These are phyloP conservation scores for Nicotiana paniculata DNA, from an alignment of 257 asterid species.

Conservation along the genomic window DNA sequence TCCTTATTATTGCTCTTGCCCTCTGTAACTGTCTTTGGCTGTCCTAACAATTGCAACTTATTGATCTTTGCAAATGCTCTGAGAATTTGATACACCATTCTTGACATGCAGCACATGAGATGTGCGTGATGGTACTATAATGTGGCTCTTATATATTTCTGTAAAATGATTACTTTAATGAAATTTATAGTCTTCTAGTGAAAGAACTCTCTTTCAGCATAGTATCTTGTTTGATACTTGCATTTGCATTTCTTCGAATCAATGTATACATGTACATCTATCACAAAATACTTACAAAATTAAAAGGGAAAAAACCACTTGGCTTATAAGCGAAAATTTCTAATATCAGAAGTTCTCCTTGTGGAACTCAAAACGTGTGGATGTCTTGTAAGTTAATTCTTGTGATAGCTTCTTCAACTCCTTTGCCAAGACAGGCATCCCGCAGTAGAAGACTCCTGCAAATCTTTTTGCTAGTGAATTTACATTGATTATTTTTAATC, in stretches of 20 bases:
- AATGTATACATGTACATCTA: constrained; percentile 10
- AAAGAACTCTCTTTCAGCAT: constrained; percentile 8
- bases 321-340: neutral
- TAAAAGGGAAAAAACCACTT: constrained; percentile 9
- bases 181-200: neutral
- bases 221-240: constrained; percentile 19
- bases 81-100: neutral
- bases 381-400: constrained; percentile 61
- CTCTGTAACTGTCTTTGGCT: neutral
- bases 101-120: neutral
- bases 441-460: constrained; percentile 78
- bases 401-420: constrained; percentile 64
- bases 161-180: neutral
- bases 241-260: constrained; percentile 21
- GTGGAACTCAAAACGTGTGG: constrained; percentile 76
- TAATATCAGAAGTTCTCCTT: constrained; percentile 56
- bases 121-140: neutral
- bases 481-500: neutral
- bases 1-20: neutral
- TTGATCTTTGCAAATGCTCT: neutral
- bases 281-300: constrained; percentile 22
- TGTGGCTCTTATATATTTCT: neutral
- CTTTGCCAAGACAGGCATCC: constrained; percentile 67
- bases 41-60: neutral
- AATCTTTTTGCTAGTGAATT: neutral